These are phyloP conservation scores for Geosiphon pyriformis DNA, from an alignment of 192 early-diverging fungal genomes.

Conservation along the genomic window DNA sequence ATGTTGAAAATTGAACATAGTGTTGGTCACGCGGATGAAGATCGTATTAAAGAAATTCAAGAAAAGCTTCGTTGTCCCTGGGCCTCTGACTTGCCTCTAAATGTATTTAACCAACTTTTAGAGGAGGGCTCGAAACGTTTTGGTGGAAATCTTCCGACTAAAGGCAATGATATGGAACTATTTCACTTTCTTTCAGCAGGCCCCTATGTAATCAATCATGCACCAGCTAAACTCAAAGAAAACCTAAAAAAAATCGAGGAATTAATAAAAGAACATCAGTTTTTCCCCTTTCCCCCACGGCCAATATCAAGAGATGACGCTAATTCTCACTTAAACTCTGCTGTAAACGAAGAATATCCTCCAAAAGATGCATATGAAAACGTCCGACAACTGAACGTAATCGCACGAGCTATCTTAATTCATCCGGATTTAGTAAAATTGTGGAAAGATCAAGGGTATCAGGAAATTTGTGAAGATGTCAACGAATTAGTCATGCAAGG, in stretches of 20 bases:
- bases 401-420: conserved; percentile 17
- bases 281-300: background rate
- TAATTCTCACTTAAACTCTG: background rate
- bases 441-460: conserved; percentile 1
- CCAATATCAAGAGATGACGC: background rate
- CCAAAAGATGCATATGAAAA: conserved; percentile 17
- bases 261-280: background rate
- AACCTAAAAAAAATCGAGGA: background rate
- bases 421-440: background rate
- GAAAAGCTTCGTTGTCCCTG: background rate
- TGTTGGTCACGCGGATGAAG: background rate
- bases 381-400: background rate
- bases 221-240: background rate
- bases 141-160: background rate
- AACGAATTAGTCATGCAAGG: conserved; percentile 18
- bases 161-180: conserved; percentile 19
- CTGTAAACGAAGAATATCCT: background rate
- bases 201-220: background rate
- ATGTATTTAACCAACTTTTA: background rate
- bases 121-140: background rate
- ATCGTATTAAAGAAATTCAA: background rate
- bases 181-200: background rate
- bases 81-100: background rate
- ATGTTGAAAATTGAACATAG: conserved; percentile 3
- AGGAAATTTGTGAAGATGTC: conserved; percentile 16